Evolutionary conservation across 805 yeast genomes (phyloP).

Genomic region (Helenozyma baotianmanensis): DNA sequence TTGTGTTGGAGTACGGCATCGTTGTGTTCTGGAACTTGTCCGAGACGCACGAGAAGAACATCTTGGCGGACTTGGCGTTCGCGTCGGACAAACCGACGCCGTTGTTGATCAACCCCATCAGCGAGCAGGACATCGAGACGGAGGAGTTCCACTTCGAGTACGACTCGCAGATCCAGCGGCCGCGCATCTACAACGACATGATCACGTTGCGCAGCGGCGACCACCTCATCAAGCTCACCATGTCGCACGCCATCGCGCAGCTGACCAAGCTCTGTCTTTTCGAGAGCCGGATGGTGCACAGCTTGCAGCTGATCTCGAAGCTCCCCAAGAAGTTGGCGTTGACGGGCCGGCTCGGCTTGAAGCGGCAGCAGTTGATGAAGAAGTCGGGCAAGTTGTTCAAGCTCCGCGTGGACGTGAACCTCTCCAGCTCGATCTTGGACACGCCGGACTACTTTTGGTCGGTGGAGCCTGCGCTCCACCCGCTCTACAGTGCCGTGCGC

Average conservation of each 20-base stretch:
- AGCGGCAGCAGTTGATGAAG: constrained; percentile 76
- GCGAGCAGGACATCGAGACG: constrained; percentile 87
- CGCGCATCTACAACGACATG: constrained; percentile 88
- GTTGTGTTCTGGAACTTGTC: constrained; percentile 98
- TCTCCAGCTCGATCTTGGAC: constrained; percentile 85
- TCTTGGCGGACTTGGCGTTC: constrained; percentile 85
- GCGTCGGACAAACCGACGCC: constrained; percentile 44
- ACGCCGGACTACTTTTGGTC: constrained; percentile 98
- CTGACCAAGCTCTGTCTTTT: constrained; percentile 87
- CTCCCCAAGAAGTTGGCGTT: constrained; percentile 86
- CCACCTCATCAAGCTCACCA: constrained; percentile 84
- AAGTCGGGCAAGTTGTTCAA: constrained; percentile 90
- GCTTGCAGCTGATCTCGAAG: constrained; percentile 78
- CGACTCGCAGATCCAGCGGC: constrained; percentile 56
- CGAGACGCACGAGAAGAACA: constrained; percentile 87
- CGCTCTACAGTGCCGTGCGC: constrained; percentile 81
- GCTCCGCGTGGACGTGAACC: constrained; percentile 86
- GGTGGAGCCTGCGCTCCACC: constrained; percentile 88
- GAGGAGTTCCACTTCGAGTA: constrained; percentile 82
- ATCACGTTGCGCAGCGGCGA: constrained; percentile 87
- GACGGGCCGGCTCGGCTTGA: constrained; percentile 82
- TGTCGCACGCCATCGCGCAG: constrained; percentile 96
- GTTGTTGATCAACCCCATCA: constrained; percentile 66
- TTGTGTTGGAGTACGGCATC: constrained; percentile 86
- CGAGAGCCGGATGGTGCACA: constrained; percentile 85